Conservation (phyloP, 306 rosid species). For the Malus sieversii region DNA sequence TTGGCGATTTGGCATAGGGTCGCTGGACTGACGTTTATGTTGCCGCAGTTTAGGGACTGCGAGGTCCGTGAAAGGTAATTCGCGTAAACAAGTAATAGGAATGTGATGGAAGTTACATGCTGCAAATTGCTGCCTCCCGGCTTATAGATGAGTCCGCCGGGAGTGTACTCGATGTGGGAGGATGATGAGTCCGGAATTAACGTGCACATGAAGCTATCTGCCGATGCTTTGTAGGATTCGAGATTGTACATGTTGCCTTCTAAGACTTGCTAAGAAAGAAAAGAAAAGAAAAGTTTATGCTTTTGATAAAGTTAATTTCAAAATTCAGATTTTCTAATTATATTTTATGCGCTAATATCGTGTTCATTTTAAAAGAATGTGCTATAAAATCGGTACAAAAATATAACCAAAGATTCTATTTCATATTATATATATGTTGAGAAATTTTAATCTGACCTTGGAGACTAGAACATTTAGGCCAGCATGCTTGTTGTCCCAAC, state of each 20-base stretch:
- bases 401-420: not conserved
- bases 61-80: slow-evolving; percentile 58
- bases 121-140: slow-evolving; percentile 95
- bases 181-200: slow-evolving; percentile 66
- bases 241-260: slow-evolving; percentile 57
- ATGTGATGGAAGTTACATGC: slow-evolving; percentile 72
- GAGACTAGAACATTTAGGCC: slow-evolving; percentile 87
- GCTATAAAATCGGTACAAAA: not conserved
- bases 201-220: slow-evolving; percentile 84
- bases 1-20: slow-evolving; percentile 63
- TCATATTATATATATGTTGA: too few species aligned
- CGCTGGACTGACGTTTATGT: slow-evolving; percentile 43
- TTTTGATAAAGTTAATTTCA: not conserved
- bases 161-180: slow-evolving; percentile 66
- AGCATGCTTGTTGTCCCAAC: slow-evolving; percentile 98
- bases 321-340: not conserved
- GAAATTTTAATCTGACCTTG: slow-evolving; percentile 39
- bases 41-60: slow-evolving; percentile 61
- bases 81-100: slow-evolving; percentile 69
- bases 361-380: not conserved
- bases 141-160: slow-evolving; percentile 83
- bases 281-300: not conserved
- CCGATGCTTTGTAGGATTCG: slow-evolving; percentile 65
- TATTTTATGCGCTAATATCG: not conserved
- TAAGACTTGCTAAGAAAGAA: slow-evolving; percentile 54